A percentile compares a stretch with the other conserved stretches of the same genome.
Evolutionary conservation across 352 stramenopile genomes (phyloP).

Genomic region (Phytophthora sp.): DNA sequence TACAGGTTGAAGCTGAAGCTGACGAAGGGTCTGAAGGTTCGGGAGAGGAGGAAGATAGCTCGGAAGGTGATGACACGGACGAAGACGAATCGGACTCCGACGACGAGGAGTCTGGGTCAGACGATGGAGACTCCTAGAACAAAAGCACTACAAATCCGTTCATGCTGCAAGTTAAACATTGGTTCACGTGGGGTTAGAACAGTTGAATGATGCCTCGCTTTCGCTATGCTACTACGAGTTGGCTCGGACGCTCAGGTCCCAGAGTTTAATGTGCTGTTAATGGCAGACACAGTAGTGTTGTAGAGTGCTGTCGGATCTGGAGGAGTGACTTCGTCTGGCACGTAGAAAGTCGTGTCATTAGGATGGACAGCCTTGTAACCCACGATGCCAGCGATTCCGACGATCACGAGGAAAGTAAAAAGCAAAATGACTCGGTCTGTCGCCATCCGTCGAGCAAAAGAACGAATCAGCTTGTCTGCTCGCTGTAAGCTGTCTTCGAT

Average conservation of each 20-base stretch:
- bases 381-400: slow-evolving; percentile 81
- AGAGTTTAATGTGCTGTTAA: slow-evolving; percentile 61
- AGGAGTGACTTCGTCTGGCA: slow-evolving; percentile 84
- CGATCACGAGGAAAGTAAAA: slow-evolving; percentile 81
- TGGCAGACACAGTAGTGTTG: slow-evolving; percentile 73
- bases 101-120: slow-evolving; percentile 32
- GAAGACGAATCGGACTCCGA: slow-evolving; percentile 18
- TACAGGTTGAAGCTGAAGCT: slow-evolving; percentile 30
- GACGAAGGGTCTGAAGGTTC: slow-evolving; percentile 32
- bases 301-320: slow-evolving; percentile 77
- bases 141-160: neutral
- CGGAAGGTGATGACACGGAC: slow-evolving; percentile 24
- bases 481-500: slow-evolving; percentile 82
- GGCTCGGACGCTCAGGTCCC: neutral
- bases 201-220: slow-evolving; percentile 5
- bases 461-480: slow-evolving; percentile 84
- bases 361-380: slow-evolving; percentile 85
- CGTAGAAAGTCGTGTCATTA: slow-evolving; percentile 81
- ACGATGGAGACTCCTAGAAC: slow-evolving; percentile 21
- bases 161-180: slow-evolving; percentile 23
- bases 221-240: slow-evolving; percentile 3
- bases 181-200: slow-evolving; percentile 8
- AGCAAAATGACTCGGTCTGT: slow-evolving; percentile 85
- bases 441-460: slow-evolving; percentile 82
- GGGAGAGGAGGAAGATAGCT: slow-evolving; percentile 31